Conservation (phyloP, 1,139 yeast genomes). For the Blastobotrys capitulatus region DNA sequence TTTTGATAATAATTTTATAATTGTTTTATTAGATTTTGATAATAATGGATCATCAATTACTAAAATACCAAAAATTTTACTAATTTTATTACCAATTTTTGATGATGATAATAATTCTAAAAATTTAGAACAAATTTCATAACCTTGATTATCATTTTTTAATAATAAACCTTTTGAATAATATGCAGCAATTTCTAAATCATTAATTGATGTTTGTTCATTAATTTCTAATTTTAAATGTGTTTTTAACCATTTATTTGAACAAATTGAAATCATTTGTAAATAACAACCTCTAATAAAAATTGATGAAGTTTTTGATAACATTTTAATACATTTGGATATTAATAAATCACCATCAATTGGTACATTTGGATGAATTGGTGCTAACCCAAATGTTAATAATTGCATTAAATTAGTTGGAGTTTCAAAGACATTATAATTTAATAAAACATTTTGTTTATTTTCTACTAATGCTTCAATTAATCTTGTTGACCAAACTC, state of each 20-base stretch:
- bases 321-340: conserved; percentile 23
- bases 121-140: conserved; percentile 36
- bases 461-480: conserved; percentile 20
- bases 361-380: conserved; percentile 18
- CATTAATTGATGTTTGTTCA: background rate
- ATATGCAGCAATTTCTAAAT: conserved; percentile 46
- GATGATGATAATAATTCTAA: conserved; percentile 34
- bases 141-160: conserved; percentile 48
- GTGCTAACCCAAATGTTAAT: conserved; percentile 32
- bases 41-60: conserved; percentile 61
- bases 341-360: conserved; percentile 21
- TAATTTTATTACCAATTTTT: conserved; percentile 34
- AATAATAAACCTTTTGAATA: conserved; percentile 62
- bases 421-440: background rate
- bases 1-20: conserved; percentile 63
- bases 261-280: conserved; percentile 50
- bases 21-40: conserved; percentile 50
- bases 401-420: conserved; percentile 44
- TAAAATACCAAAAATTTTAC: conserved; percentile 57
- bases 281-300: conserved; percentile 51
- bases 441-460: conserved; percentile 2
- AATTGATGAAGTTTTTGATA: conserved; percentile 22
- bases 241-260: conserved; percentile 46
- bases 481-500: conserved; percentile 13
- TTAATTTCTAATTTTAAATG: background rate